Evolutionary conservation across 257 asterid species (phyloP).

Genomic region (Primulina tabacum): DNA sequence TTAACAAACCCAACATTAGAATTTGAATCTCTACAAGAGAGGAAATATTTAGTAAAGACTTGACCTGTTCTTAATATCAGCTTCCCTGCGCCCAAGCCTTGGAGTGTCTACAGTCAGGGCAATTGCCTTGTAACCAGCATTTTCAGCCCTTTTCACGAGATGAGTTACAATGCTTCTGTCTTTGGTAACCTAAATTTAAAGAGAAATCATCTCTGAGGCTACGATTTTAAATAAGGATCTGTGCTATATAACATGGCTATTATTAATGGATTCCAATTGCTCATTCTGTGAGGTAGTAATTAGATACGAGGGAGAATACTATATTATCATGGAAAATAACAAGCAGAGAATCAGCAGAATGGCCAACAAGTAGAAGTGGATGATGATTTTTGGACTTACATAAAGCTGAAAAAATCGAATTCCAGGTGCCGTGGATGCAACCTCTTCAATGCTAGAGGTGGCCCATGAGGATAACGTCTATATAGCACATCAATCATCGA

Average conservation of each 20-base stretch:
- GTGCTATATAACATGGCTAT: neutral
- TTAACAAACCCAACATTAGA: neutral
- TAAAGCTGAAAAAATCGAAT: constrained; percentile 80
- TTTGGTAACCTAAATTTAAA: constrained; percentile 46
- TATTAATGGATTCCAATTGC: neutral
- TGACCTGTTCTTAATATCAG: constrained; percentile 86
- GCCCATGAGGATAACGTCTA: constrained; percentile 76
- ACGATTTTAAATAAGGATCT: neutral
- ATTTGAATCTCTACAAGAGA: neutral
- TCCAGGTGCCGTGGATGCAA: constrained; percentile 80
- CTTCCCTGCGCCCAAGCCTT: constrained; percentile 83
- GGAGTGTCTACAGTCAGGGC: constrained; percentile 85
- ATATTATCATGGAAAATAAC: neutral
- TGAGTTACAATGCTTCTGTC: constrained; percentile 61
- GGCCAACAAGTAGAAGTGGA: constrained; percentile 6
- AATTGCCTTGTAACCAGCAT: constrained; percentile 79
- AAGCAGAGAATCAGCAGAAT: constrained; percentile 9
- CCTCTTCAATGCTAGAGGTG: constrained; percentile 78
- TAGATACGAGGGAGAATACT: neutral
- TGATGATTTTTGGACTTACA: constrained; percentile 41
- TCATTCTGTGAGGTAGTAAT: constrained; percentile 10
- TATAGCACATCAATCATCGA: constrained; percentile 23
- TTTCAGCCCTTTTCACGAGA: constrained; percentile 74
- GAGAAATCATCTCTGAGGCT: constrained; percentile 16
- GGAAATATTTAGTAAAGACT: neutral